Base-by-base conservation (phyloP, 805 yeast genomes). In the Cyberlindnera meyerae region DNA sequence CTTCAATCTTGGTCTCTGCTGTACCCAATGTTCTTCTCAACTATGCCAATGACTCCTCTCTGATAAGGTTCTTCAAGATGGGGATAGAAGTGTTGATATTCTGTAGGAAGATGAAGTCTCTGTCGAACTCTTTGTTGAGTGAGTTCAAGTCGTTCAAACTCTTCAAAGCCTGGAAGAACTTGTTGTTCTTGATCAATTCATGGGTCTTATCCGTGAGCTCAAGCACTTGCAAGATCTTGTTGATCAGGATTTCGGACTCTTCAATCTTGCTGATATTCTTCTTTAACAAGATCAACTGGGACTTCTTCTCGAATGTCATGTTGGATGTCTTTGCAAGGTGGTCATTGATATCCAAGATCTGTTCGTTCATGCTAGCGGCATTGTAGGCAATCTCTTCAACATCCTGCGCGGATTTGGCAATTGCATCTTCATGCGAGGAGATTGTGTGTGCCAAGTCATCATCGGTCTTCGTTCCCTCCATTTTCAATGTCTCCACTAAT, bases 171-270 rank as follows among this genome's bases (percentile, higher is more conserved):
- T 83, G 83, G 57, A 86, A 89, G 49, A 84, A 85, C 48, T 80
- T 79, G 49, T 78, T 77, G 41, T 76, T 77, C 36, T 78, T 74
- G 43, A 87, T 82, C 53, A 89, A 65, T 27, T 84, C 89, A 54
- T 87, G 86, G 33, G 88, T 84, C 51, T 79, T 83, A 60, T 88
- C 89, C 12, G 95, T 83, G 48, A 83, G 72, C 52, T 89, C 95
- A 37, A 90, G 68, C 8, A 89, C 89, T 45, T 82, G 87, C 17
- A 89, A 66, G 47, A 95, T 82, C 33, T 79, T 70, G 37, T 73
- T 76, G 24, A 90, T 74, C 15, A 86, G 77, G 27, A 73, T 69
- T 7, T 74, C 74, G 0, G 95, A 81, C 47, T 83, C 86, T 36
- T 75, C 73, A 43, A 90, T 79, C 55, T 83, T 84, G 34, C 65